These are phyloP conservation scores for Diaporthe nobilis DNA, from an alignment of 2,329 filamentous ascomycete genomes.

Conservation along the genomic window DNA sequence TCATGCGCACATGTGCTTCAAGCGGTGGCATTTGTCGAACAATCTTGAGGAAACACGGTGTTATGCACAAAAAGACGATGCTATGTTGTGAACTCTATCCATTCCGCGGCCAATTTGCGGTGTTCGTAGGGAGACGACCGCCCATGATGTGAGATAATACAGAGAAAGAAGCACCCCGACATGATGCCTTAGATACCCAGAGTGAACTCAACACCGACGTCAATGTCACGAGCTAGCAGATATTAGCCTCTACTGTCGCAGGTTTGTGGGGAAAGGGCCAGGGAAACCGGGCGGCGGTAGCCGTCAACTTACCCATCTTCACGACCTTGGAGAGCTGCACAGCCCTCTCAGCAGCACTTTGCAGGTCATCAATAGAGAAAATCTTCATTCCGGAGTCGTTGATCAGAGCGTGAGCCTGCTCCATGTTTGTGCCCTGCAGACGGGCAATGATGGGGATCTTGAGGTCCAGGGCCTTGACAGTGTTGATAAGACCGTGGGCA, in stretches of 20 bases:
- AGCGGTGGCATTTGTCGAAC: background rate
- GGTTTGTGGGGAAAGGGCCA: constrained; percentile 1
- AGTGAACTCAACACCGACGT: constrained; percentile 95
- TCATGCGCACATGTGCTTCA: background rate
- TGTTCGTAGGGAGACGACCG: constrained; percentile 1
- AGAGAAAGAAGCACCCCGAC: constrained; percentile 34
- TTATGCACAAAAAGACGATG: constrained; percentile 28
- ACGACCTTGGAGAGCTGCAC: constrained; percentile 99
- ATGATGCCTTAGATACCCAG: constrained; percentile 82
- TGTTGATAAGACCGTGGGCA: constrained; percentile 94
- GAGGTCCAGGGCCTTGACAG: constrained; percentile 94
- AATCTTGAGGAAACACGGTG: background rate
- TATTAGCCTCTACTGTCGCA: constrained; percentile 34
- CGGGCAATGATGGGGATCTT: constrained; percentile 97
- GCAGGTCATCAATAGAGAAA: constrained; percentile 98
- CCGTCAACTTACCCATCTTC: constrained; percentile 83
- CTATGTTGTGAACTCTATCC: constrained; percentile 32
- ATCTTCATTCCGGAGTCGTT: constrained; percentile 99
- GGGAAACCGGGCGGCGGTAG: background rate
- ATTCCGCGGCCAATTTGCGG: constrained; percentile 1
- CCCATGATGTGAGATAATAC: constrained; percentile 35
- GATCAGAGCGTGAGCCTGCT: constrained; percentile 91
- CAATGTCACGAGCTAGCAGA: constrained; percentile 85
- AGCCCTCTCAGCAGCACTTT: constrained; percentile 96
- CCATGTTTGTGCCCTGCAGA: constrained; percentile 98